Base-by-base conservation (phyloP, 306 rosid species). In the Canavalia gladiata region DNA sequence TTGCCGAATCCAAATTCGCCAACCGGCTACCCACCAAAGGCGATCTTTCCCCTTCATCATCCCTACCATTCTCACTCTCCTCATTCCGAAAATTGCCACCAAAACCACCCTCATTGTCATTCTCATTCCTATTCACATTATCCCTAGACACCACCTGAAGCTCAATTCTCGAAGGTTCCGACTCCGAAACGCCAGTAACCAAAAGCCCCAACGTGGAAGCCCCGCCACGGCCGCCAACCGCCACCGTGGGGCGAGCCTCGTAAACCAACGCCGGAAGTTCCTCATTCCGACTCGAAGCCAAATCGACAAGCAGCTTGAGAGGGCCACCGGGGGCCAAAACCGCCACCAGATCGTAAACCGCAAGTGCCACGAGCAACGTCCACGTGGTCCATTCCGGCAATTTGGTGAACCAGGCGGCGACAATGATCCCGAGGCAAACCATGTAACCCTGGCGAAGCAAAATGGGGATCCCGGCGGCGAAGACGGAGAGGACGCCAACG, bases 361-460 rank as follows among this genome's bases (percentile, higher is more conserved):
- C 97, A 25, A 95, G 91, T 0, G 97, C 97, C 0, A 95, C 91
- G 6, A 95, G 92, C 78, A 95, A 67, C 13, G 68, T 79, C 98
- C 98, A 95, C 1, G 98, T 95, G 51, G 98, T 95, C 98, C 98
- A 95, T 77, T 95, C 98, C 0, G 98, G 97, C 76, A 95, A 76
- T 54, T 89, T 89, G 2, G 98, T 90, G 60, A 95, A 91, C 98
- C 98, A 95, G 8, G 97, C 88, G 1, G 98, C 98, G 4, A 95
- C 98, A 60, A 90, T 86, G 10, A 95, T 93, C n/a, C 97, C 98
- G 57, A 95, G 57, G 8, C 84, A 83, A 1, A 95, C 97, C 97
- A 89, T 95, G 58, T 92, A 95, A 2, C 77, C 70, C 49, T 95
- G 97, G 75, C 97, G 90, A 29, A 92, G 49, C 6, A 95, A 1